Base-by-base conservation (phyloP, 1,284 basidiomycete genomes). In the Mycena citricolor region DNA sequence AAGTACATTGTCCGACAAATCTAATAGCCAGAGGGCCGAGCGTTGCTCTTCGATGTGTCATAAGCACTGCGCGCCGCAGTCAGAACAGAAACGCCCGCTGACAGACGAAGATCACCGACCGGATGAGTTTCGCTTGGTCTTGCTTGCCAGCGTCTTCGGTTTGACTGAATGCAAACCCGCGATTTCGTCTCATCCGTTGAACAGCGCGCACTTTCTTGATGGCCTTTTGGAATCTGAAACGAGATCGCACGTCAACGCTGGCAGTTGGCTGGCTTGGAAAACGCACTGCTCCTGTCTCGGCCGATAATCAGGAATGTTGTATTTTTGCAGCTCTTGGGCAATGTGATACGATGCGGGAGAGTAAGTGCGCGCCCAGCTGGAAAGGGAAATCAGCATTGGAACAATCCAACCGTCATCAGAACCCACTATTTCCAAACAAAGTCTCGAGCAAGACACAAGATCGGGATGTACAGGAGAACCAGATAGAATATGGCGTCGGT, bases 141-240 rank as follows among this genome's bases (percentile, higher is more conserved):
- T 93, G 90, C 45, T 78, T 78, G 26, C 81, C 79, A 21, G 74
- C 75, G 54, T 84, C 86, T 66, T 95, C 92, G 11, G 92, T 94
- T 66, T 97, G 94, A 60, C 88, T 92, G 74, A 98, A 98, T 2
- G 94, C 94, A 62, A 97, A 97, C 1, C 94, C 94, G 46, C 94
- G 81, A 58, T 92, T 95, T 48, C 89, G 78, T 16, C 94, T 83
- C 87, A 97, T 91, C 31, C 94, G 83, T 62, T 97, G 94, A 1
- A 93, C 90, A 0, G 94, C 94, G 24, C 94, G 83, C 10, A 97
- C 94, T 63, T 97, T 97, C 68, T 97, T 97, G 75, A 97, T 97
- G 6, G 94, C 94, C 65, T 97, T 94, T 66, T 94, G 92, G 70
- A 94, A 94, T 64, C 88, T 91, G 54, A 11, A 44, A 36, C 17